Evolutionary conservation across 352 stramenopile genomes (phyloP), one percentile per base, ranked within the genome.

Genomic region (Pythium vanterpoolii): DNA sequence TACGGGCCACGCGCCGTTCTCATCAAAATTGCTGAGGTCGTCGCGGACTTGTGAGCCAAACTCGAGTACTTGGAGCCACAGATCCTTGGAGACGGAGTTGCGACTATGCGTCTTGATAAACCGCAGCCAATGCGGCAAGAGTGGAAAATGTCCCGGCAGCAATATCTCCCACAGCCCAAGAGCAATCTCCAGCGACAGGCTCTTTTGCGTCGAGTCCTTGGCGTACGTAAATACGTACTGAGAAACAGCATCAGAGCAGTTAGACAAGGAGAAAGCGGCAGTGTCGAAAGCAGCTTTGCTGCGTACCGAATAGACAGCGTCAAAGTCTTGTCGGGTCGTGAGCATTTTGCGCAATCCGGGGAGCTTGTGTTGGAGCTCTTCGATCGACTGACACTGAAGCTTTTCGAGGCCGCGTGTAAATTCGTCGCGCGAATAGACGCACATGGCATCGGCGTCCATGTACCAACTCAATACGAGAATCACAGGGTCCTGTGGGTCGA

Each of bases 1-100:
- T 54, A 95, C 86, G 19, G 86, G 86, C 86, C 86, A 95, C 14
- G 86, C 86, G 56, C 81, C 82, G 40, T 95, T 95, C 51, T 92
- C 83, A 62, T 95, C 83, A 69, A 89, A 95, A 62, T 93, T 92
- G 72, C 74, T 87, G 64, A 95, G 44, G 43, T 91, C 77, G 5
- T 66, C 43, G 23, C 76, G 69, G 38, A 95, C 86, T 50, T 93
- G 83, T 19, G 72, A 49, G 30, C 79, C 79, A 73, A 95, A 95
- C 47, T 95, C 80, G 47, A 95, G 68, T 47, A 90, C 75, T 49
- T 95, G 86, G 47, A 91, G 84, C 86, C 86, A 95, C 58, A 93
- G 48, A 55, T 95, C 86, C 45, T 87, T 91, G 4, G 86, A 90
- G 36, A 95, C 80, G 23, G 87, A 87, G 63, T 89, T 91, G 16